Evolutionary conservation across 108 stramenopile genomes (phyloP).

Genomic region (Chaetoceros muelleri): DNA sequence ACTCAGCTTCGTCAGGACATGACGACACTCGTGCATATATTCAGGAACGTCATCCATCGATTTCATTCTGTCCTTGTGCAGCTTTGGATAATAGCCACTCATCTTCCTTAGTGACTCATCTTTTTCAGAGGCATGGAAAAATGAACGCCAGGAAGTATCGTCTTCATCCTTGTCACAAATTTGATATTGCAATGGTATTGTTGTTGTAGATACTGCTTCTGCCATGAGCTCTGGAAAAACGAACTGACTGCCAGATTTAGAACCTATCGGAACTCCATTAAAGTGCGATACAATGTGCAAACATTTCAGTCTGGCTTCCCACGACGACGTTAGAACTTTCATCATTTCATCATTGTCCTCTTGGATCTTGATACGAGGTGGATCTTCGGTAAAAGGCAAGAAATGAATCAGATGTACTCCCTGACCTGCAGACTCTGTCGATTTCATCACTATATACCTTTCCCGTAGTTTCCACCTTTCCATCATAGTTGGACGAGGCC

Average conservation of each 20-base stretch:
- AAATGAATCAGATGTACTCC: slow-evolving; percentile 42
- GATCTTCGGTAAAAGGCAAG: slow-evolving; percentile 56
- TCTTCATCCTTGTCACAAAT: slow-evolving; percentile 12
- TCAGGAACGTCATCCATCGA: slow-evolving; percentile 20
- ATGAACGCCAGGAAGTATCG: neutral
- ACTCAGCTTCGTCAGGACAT: slow-evolving; percentile 40
- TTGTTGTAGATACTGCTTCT: too few species aligned
- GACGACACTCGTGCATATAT: slow-evolving; percentile 41
- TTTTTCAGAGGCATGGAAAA: neutral
- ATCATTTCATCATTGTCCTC: slow-evolving; percentile 13
- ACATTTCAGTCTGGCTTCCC: slow-evolving; percentile 16
- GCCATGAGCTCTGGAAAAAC: slow-evolving; percentile 67
- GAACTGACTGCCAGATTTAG: slow-evolving; percentile 19
- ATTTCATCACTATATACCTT: slow-evolving; percentile 33
- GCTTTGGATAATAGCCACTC: neutral
- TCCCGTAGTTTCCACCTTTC: slow-evolving; percentile 69
- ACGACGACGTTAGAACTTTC: slow-evolving; percentile 10
- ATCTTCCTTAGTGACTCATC: neutral
- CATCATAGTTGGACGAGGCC: slow-evolving; percentile 21
- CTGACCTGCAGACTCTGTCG: slow-evolving; percentile 15
- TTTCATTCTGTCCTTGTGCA: neutral
- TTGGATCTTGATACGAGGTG: slow-evolving; percentile 33
- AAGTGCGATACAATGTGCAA: slow-evolving; percentile 61
- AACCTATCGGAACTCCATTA: slow-evolving; percentile 48
- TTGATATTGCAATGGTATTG: too few species aligned